Conservation (phyloP, 2,329 filamentous ascomycete genomes). For the Nothophoma quercina region DNA sequence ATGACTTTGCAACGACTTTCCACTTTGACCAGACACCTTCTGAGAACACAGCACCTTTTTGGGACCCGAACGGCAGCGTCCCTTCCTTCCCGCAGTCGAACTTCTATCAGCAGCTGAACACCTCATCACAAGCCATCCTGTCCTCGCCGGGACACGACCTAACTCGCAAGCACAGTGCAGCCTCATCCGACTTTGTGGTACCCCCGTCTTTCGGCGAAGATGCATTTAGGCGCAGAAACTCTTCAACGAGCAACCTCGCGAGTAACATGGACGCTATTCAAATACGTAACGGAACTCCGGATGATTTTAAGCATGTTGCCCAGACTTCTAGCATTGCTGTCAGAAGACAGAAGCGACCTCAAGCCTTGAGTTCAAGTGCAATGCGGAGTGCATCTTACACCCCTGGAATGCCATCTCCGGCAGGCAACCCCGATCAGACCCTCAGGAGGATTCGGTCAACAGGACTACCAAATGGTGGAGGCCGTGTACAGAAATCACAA, state of each 20-base stretch:
- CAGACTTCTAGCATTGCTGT: conserved; percentile 53
- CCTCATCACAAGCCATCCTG: conserved; percentile 46
- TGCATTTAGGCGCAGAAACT: conserved; percentile 45
- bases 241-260: conserved; percentile 50
- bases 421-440: conserved; percentile 47
- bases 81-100: conserved; percentile 36
- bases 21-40: conserved; percentile 41
- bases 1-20: conserved; percentile 41
- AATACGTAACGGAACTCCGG: conserved; percentile 45
- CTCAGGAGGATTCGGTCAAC: conserved; percentile 59
- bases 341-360: conserved; percentile 51
- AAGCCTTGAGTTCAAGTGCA: conserved; percentile 50
- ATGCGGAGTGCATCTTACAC: conserved; percentile 54
- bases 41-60: conserved; percentile 42
- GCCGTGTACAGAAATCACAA: conserved; percentile 57
- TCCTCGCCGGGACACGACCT: conserved; percentile 44
- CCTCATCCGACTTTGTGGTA: conserved; percentile 42
- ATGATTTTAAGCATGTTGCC: conserved; percentile 48
- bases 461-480: conserved; percentile 53
- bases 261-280: conserved; percentile 50
- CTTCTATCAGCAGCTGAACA: conserved; percentile 48
- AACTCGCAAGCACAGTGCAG: conserved; percentile 38
- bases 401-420: conserved; percentile 51
- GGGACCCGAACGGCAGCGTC: conserved; percentile 30
- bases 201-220: conserved; percentile 43